Percentiles rank a stretch among this genome's conserved stretches.
phyloP scores from a whole-genome alignment of 148 eudicot species.

The Dysphania ambrosioides region DNA sequence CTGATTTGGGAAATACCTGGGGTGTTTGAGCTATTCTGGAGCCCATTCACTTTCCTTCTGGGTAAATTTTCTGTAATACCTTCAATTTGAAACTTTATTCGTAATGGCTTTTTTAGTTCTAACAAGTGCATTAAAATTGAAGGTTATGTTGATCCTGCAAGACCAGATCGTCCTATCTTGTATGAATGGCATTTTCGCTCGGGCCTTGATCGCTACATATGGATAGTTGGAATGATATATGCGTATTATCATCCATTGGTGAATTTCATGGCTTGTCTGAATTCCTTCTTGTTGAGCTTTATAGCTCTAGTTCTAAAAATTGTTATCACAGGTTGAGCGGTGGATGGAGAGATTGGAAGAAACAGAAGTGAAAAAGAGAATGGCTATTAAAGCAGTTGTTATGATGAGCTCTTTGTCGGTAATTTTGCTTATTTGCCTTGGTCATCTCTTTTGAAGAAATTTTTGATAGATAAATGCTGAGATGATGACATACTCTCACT shows the following conservation, averaged over 20 bases:
- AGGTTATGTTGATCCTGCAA: constrained; percentile 85
- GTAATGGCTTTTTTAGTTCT: constrained; percentile 18
- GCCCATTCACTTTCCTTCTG: constrained; percentile 75
- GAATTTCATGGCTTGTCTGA: constrained; percentile 25
- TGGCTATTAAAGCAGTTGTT: constrained; percentile 54
- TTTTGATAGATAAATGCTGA: constrained; percentile 18
- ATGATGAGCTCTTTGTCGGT: constrained; percentile 53
- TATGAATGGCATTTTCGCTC: constrained; percentile 97
- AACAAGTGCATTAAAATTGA: constrained; percentile 24
- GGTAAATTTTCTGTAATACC: constrained; percentile 40
- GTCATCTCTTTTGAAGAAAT: background rate
- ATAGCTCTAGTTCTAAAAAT: constrained; percentile 14
- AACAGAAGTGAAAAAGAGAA: constrained; percentile 59
- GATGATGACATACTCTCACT: constrained; percentile 1
- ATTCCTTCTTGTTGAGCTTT: background rate
- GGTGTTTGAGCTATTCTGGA: constrained; percentile 78
- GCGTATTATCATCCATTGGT: constrained; percentile 95
- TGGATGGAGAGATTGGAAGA: constrained; percentile 99
- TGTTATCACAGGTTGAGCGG: constrained; percentile 62
- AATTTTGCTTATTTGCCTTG: constrained; percentile 11
- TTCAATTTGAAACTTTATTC: constrained; percentile 11
- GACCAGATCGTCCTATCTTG: constrained; percentile 52
- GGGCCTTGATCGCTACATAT: constrained; percentile 97
- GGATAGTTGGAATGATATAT: constrained; percentile 97
- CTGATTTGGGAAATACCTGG: constrained; percentile 94